Conservation (phyloP, 2,329 filamentous ascomycete species). For the Phyllosticta citrichinensis region DNA sequence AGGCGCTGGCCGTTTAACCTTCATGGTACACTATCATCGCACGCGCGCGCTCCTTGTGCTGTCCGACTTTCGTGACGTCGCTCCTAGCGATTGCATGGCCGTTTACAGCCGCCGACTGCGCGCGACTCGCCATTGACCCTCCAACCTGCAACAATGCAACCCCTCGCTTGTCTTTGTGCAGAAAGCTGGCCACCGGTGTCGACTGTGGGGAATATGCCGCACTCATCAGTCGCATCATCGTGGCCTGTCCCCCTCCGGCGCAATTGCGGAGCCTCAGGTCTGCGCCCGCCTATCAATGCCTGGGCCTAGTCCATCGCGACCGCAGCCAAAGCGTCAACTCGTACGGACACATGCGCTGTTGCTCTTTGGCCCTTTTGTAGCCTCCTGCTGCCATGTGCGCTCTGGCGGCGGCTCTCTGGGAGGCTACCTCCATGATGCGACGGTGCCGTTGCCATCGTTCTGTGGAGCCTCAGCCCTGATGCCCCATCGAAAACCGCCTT, state of each 20-base stretch:
- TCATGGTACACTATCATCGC: neutral
- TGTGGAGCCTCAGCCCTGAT: constrained; percentile 7
- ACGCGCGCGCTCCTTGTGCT: constrained; percentile 4
- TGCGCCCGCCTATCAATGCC: constrained; percentile 7
- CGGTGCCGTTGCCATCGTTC: constrained; percentile 5
- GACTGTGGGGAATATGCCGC: neutral
- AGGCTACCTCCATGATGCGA: neutral
- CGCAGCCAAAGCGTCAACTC: neutral
- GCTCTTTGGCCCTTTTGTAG: neutral
- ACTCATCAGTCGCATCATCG: constrained; percentile 8
- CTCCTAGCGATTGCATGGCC: neutral
- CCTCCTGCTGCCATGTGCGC: neutral
- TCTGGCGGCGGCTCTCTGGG: neutral
- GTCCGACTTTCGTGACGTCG: constrained; percentile 3
- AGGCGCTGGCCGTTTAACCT: neutral
- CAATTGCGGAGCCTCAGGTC: constrained; percentile 10
- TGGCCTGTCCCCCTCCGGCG: constrained; percentile 8
- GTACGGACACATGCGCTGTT: neutral
- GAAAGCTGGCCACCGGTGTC: neutral
- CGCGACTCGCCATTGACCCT: neutral
- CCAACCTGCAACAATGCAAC: neutral
- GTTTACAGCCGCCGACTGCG: neutral
- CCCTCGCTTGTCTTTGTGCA: neutral
- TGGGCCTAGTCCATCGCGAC: constrained; percentile 6
- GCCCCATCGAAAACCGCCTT: constrained; percentile 7